These are phyloP conservation scores for Delitschia confertaspora DNA, from an alignment of 495 filamentous ascomycete species.

Conservation along the genomic window DNA sequence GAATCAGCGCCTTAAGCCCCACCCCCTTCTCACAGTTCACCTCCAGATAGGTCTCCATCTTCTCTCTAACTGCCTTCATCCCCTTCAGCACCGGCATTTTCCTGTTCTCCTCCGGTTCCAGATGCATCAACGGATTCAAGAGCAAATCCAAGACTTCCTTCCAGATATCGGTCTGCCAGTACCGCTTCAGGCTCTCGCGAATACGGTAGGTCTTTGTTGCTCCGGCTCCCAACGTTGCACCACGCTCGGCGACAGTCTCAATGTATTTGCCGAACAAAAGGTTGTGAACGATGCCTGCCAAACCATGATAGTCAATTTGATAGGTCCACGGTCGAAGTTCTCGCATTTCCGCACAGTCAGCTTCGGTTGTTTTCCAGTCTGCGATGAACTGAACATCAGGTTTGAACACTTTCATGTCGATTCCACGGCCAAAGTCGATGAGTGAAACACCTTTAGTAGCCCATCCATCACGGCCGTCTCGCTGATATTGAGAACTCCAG, in stretches of 20 bases:
- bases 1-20: constrained; percentile 50
- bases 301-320: constrained; percentile 89
- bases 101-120: constrained; percentile 50
- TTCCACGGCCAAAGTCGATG: constrained; percentile 91
- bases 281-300: constrained; percentile 75
- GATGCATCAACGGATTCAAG: constrained; percentile 63
- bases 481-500: constrained; percentile 52
- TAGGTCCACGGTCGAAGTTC: constrained; percentile 90
- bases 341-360: constrained; percentile 90
- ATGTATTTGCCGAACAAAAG: constrained; percentile 93
- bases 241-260: constrained; percentile 52
- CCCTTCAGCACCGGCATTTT: constrained; percentile 59
- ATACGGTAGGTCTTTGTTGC: constrained; percentile 60
- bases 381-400: constrained; percentile 80
- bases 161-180: constrained; percentile 95
- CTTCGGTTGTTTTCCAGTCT: constrained; percentile 76
- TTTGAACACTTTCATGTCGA: constrained; percentile 81
- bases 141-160: constrained; percentile 71
- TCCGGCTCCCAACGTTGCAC: constrained; percentile 35
- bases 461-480: constrained; percentile 71
- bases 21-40: constrained; percentile 71
- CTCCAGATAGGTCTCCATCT: constrained; percentile 81
- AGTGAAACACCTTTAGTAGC: constrained; percentile 65
- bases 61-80: constrained; percentile 56
- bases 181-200: constrained; percentile 71